Conservation (phyloP, 176 grass and related monocot genomes). For the Cenchrus purpureus region DNA sequence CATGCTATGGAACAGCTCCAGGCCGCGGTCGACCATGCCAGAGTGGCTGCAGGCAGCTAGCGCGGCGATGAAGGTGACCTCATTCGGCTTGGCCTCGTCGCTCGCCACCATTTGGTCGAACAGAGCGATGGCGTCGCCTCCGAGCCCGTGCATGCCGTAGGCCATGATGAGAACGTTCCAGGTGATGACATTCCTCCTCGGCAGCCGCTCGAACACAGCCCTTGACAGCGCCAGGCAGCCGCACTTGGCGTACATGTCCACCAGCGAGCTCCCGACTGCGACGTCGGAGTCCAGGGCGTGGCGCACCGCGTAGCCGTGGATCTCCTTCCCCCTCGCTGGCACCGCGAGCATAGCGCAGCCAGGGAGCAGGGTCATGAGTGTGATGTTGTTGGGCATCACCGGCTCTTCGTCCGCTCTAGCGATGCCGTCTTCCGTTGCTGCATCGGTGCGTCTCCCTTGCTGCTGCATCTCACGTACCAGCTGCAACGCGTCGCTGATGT, state of each 20-base stretch:
- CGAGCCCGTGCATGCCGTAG: constrained; percentile 89
- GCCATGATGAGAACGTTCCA: constrained; percentile 99
- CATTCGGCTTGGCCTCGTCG: constrained; percentile 70
- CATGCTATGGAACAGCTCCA: constrained; percentile 73
- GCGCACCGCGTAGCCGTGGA: constrained; percentile 73
- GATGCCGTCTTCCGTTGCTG: background rate
- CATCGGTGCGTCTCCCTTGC: background rate
- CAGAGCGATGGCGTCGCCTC: constrained; percentile 59
- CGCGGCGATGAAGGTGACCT: constrained; percentile 81
- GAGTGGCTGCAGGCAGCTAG: constrained; percentile 93
- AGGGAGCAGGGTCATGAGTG: constrained; percentile 87
- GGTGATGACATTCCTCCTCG: constrained; percentile 76
- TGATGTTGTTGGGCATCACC: constrained; percentile 68
- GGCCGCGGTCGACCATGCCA: constrained; percentile 66
- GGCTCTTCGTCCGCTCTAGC: background rate
- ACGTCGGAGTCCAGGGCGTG: constrained; percentile 63
- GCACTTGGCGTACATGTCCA: constrained; percentile 86
- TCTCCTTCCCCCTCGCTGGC: constrained; percentile 84
- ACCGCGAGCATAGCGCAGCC: constrained; percentile 69
- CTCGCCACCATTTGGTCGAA: constrained; percentile 69
- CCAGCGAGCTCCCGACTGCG: constrained; percentile 77
- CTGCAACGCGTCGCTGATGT: constrained; percentile 63
- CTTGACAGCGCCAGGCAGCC: constrained; percentile 51
- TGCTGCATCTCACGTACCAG: constrained; percentile 69
- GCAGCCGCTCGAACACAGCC: constrained; percentile 72